A percentile compares a stretch with the other conserved stretches of the same genome.
Evolutionary conservation across 352 stramenopile species (phyloP).

Genomic region (Discostella stelligera): DNA sequence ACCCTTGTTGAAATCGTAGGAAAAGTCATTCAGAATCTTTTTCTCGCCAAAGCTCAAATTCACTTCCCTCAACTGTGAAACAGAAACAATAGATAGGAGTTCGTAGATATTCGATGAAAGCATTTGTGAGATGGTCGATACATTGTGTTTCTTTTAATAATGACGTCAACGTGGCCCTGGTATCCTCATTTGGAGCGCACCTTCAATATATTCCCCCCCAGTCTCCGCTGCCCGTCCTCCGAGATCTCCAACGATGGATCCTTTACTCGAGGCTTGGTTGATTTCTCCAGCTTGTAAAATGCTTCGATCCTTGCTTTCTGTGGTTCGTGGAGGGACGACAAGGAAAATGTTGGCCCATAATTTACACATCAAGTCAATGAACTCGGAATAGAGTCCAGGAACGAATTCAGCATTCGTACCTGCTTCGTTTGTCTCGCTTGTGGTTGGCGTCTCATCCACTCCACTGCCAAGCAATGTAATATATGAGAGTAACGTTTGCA

Average conservation of each 20-base stretch:
- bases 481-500: neutral
- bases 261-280: constrained; percentile 66
- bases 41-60: constrained; percentile 52
- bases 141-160: neutral
- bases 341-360: too few species aligned
- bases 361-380: too few species aligned
- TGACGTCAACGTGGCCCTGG: neutral
- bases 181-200: constrained; percentile 7
- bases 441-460: constrained; percentile 82
- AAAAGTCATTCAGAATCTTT: constrained; percentile 58
- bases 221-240: constrained; percentile 48
- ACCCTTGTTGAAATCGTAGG: constrained; percentile 61
- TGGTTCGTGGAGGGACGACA: too few species aligned
- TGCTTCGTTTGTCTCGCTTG: constrained; percentile 64
- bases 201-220: constrained; percentile 67
- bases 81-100: too few species aligned
- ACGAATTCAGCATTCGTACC: too few species aligned
- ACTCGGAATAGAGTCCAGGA: too few species aligned
- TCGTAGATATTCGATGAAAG: constrained; percentile 3
- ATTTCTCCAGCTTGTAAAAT: constrained; percentile 81
- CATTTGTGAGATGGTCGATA: neutral
- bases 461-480: constrained; percentile 28
- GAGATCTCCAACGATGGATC: constrained; percentile 64
- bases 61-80: constrained; percentile 40
- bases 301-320: constrained; percentile 76